Conservation (phyloP, 2,329 filamentous ascomycete species). For the Sporothrix variecibatus region DNA sequence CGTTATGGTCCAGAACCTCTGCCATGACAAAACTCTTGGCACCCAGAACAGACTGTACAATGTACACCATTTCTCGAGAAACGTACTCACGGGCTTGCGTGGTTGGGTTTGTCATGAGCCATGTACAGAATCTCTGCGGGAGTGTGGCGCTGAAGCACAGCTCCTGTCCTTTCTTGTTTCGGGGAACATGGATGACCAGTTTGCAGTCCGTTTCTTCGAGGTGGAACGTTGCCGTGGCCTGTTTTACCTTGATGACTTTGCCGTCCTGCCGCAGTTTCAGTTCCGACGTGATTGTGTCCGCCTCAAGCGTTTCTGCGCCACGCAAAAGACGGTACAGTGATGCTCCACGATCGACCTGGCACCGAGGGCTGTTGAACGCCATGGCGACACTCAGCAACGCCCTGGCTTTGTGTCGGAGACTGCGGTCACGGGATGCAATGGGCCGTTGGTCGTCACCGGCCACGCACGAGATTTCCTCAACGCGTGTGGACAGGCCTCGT, state of each 20-base stretch:
- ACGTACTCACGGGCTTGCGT: background rate
- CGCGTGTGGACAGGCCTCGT: slow-evolving; percentile 39
- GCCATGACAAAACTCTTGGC: background rate
- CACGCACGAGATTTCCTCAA: slow-evolving; percentile 40
- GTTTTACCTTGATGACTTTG: background rate
- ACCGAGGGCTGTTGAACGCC: slow-evolving; percentile 34
- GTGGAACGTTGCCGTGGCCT: slow-evolving; percentile 2
- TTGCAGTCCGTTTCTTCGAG: slow-evolving; percentile 12
- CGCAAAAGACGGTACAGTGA: slow-evolving; percentile 26
- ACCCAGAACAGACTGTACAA: background rate
- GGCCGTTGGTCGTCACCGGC: slow-evolving; percentile 24
- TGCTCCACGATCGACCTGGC: background rate
- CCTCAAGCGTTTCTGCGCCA: slow-evolving; percentile 35
- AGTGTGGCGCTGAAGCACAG: slow-evolving; percentile 37
- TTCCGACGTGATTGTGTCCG: slow-evolving; percentile 37
- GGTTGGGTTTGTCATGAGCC: slow-evolving; percentile 40
- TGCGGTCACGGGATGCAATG: slow-evolving; percentile 32
- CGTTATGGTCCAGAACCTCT: background rate
- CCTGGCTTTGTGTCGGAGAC: slow-evolving; percentile 39
- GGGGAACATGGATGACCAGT: slow-evolving; percentile 39
- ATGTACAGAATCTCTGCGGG: slow-evolving; percentile 36
- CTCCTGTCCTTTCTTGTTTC: slow-evolving; percentile 34
- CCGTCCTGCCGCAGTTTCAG: slow-evolving; percentile 37
- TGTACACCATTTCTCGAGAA: background rate
- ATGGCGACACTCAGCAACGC: slow-evolving; percentile 33